Evolutionary conservation across 768 basidiomycete species (phyloP).

Genomic region (Trametes maxima): DNA sequence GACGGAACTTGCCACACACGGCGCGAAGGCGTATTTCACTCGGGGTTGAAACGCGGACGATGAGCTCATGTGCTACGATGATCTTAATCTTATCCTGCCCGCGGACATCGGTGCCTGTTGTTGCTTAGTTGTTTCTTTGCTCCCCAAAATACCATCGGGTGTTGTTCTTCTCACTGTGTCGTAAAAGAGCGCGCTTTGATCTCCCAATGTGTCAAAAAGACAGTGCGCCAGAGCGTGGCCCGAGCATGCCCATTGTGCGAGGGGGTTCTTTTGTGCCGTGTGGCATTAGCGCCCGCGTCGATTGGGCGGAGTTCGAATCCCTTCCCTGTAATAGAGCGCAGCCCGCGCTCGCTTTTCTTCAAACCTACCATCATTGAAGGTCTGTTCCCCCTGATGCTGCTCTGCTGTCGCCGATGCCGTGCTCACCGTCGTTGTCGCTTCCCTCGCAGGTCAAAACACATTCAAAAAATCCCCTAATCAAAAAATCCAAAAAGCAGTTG

Average conservation of each 20-base stretch:
- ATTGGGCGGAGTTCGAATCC: constrained; percentile 44
- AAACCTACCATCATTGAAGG: constrained; percentile 65
- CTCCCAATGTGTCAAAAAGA: constrained; percentile 3
- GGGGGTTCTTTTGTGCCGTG: constrained; percentile 19
- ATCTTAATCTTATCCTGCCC: constrained; percentile 2
- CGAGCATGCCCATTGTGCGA: constrained; percentile 13
- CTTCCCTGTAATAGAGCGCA: constrained; percentile 24
- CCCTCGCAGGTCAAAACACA: constrained; percentile 57
- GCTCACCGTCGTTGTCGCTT: constrained; percentile 22
- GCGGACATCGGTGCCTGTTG: constrained; percentile 12
- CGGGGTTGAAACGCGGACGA: constrained; percentile 53
- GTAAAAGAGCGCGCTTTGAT: background rate
- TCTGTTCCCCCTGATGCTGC: constrained; percentile 30
- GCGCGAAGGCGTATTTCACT: constrained; percentile 87
- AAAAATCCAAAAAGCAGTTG: constrained; percentile 82
- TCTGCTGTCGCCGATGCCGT: constrained; percentile 6
- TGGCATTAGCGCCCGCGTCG: constrained; percentile 9
- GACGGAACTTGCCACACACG: constrained; percentile 78
- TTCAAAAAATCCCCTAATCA: constrained; percentile 43
- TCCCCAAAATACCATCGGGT: background rate
- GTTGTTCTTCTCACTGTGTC: background rate
- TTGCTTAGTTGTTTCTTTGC: constrained; percentile 7
- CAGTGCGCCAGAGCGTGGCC: constrained; percentile 6
- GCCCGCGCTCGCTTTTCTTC: constrained; percentile 42
- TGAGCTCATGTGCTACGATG: background rate